phyloP scores from a whole-genome alignment of 2,329 filamentous ascomycete species.

The Fusarium pseudograminearum region DNA sequence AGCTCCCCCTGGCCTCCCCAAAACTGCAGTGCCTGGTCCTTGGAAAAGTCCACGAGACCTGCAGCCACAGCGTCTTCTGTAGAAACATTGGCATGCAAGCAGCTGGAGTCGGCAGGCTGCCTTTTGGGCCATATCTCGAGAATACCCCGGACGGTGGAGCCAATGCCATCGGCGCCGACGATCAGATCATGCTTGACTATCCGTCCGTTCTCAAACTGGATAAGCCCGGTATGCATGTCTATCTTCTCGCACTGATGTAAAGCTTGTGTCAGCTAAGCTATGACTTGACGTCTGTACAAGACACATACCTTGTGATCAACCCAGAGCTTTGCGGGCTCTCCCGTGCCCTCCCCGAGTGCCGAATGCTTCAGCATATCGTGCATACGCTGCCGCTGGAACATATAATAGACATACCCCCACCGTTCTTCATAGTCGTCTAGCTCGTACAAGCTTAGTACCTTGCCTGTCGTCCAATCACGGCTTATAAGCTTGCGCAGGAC shows the following conservation, averaged over 20 bases:
- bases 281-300: too few species aligned
- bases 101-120: neutral
- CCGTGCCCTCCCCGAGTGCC: neutral
- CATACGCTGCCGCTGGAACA: slow-evolving; percentile 11
- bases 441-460: neutral
- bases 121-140: slow-evolving; percentile 6
- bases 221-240: neutral
- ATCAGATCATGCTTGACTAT: slow-evolving; percentile 1
- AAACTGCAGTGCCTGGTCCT: neutral
- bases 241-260: too few species aligned
- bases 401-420: slow-evolving; percentile 2
- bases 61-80: neutral
- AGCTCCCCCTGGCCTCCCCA: slow-evolving; percentile 4
- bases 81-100: slow-evolving; percentile 2
- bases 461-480: slow-evolving; percentile 5
- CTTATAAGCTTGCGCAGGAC: neutral
- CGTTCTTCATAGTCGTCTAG: neutral
- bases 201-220: slow-evolving; percentile 5
- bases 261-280: too few species aligned
- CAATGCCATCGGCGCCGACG: slow-evolving; percentile 6
- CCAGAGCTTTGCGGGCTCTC: neutral
- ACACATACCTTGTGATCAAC: neutral
- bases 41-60: neutral
- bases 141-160: slow-evolving; percentile 1
- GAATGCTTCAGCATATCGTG: slow-evolving; percentile 7